Base-by-base conservation (phyloP, 257 asterid genomes). In the Fraxinus anomala region DNA sequence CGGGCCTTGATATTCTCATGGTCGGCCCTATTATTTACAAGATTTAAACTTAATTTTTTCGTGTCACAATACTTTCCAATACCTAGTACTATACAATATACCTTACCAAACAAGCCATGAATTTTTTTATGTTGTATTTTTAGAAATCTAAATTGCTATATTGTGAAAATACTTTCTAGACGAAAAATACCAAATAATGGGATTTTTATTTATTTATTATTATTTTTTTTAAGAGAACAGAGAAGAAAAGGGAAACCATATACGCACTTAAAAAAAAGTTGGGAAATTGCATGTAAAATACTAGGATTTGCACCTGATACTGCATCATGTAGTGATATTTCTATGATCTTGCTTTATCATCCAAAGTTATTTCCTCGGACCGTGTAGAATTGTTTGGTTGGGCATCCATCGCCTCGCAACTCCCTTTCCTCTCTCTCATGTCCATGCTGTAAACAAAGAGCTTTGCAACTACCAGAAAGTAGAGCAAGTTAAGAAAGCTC, bases 401-500 rank as follows among this genome's bases (percentile, higher is more conserved):
- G 66, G 3, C 66, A n/a, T 21, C 80, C 75, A 69, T 44, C 28
- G 59, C 74, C 76, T 77, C 83, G 73, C 28, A 71, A 73, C 68
- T 79, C 91, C 66, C 34, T 54, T 56, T 84, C 83, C 19, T 36
- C 0, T 56, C 69, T 59, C 74, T 63, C 31, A 61, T 40, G 68
- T 51, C 86, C 0, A 77, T 78, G 70, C 83, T 90, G 51, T 88
- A 90, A 54, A 79, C 89, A 34, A 81, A 88, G 81, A 88, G 1
- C 77, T 77, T 90, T 1, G 94, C 88, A 30, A 89, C 88, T 72
- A 90, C 31, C 49, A 91, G 61, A 83, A 85, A 89, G 79, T 85
- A 86, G 23, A 86, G 17, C 11, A 88, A 67, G 81, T 90, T 90
- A 12, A 88, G n/a, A 14, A 77, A 78, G 76, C 81, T 87, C 12